Evolutionary conservation across 805 yeast species (phyloP).

Genomic region (Saturnispora hagleri): DNA sequence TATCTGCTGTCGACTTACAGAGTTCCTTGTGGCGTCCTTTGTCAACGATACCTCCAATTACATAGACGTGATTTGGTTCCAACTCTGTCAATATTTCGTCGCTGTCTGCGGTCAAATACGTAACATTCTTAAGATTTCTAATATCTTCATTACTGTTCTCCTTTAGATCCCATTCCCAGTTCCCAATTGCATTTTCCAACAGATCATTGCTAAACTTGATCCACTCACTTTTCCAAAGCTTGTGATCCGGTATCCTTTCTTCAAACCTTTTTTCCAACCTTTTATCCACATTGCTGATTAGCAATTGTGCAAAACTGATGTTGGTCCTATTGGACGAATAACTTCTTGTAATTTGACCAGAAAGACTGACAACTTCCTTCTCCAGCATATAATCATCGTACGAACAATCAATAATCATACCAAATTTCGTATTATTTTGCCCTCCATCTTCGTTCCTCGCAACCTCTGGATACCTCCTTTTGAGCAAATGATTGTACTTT

Average conservation of each 20-base stretch:
- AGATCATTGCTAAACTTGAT: constrained; percentile 40
- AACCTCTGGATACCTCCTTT: constrained; percentile 25
- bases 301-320: constrained; percentile 37
- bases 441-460: constrained; percentile 24
- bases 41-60: constrained; percentile 94
- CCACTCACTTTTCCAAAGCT: constrained; percentile 50
- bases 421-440: constrained; percentile 42
- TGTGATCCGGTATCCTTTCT: constrained; percentile 46
- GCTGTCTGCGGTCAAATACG: constrained; percentile 84
- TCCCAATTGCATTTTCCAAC: constrained; percentile 19
- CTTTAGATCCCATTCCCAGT: constrained; percentile 38
- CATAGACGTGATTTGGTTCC: constrained; percentile 64
- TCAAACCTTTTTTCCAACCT: constrained; percentile 63
- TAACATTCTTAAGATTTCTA: constrained; percentile 30
- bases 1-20: constrained; percentile 74
- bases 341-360: constrained; percentile 72
- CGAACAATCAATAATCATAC: constrained; percentile 74
- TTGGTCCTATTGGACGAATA: constrained; percentile 60
- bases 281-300: constrained; percentile 57
- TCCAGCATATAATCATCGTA: constrained; percentile 87
- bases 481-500: constrained; percentile 27
- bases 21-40: constrained; percentile 79
- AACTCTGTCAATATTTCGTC: constrained; percentile 56
- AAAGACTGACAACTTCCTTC: constrained; percentile 57
- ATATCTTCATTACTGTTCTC: constrained; percentile 63